Evolutionary conservation across 2,329 filamentous ascomycete genomes (phyloP), one percentile per base, ranked within the genome.

Genomic region (Boeremia lycopersici): DNA sequence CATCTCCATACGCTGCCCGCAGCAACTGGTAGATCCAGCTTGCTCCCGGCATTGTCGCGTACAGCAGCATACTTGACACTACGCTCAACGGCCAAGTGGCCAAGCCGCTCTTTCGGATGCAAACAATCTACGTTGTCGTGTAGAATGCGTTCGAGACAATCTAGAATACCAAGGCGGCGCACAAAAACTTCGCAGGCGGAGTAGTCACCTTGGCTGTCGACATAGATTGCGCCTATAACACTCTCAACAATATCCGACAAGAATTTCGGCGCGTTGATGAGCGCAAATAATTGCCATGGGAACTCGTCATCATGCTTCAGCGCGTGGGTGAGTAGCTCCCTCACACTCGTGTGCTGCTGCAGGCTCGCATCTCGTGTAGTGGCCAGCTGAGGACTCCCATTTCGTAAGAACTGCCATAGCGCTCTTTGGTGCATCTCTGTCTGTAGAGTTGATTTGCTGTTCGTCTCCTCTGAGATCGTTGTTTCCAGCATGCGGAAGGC

Each of bases 151-250:
- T 83, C 76, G 53, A 96, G 73, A 60, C 85, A 85, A 0, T 75
- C 70, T 34, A 92, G 60, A 4, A 97, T 78, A 0, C 91, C 91
- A 3, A 91, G 76, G 0, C 78, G 76, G 39, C 84, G 80, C 0
- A 91, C 71, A 33, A 97, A 80, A 0, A 48, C 67, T 44, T 82
- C 78, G 64, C 91, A 96, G 0, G 70, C 49, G 8, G 48, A 19
- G 9, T 66, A 55, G 42, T 55, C 59, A 17, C 63, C 64, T 7
- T 47, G 56, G 4, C 61, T 89, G 71, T 98, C 95, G 17, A 96
- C 79, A 79, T 89, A 97, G 0, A 97, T 81, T 0, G 92, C 93
- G 0, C 90, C 93, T 0, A 98, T 74, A 0, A 96, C 71, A 29
- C 85, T 84, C 76, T 98, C 93, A 9, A 97, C 80, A 7, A 97